Evolutionary conservation across 192 early-diverging fungal genomes (phyloP).

Genomic region (Backusella circina): DNA sequence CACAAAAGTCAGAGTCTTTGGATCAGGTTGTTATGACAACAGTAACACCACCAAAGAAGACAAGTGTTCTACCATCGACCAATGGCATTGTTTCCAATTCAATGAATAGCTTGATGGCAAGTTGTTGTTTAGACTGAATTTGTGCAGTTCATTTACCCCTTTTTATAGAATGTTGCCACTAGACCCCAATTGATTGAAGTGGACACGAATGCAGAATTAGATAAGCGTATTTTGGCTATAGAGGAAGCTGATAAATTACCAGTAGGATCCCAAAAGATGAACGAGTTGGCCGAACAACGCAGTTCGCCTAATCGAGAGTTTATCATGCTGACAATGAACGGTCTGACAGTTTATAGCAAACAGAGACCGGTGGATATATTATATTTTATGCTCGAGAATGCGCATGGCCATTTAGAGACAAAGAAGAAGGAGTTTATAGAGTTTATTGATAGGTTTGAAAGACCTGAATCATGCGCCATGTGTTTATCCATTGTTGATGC

Average conservation of each 20-base stretch:
- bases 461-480: slow-evolving; percentile 81
- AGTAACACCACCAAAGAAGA: slow-evolving; percentile 37
- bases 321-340: slow-evolving; percentile 71
- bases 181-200: neutral
- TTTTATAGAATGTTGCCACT: neutral
- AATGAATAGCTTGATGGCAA: neutral
- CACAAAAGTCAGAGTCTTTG: slow-evolving; percentile 60
- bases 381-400: slow-evolving; percentile 52
- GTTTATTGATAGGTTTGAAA: slow-evolving; percentile 55
- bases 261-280: slow-evolving; percentile 26
- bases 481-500: slow-evolving; percentile 63
- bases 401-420: slow-evolving; percentile 10
- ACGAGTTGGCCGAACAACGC: slow-evolving; percentile 66
- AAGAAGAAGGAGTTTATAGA: slow-evolving; percentile 1
- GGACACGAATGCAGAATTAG: neutral
- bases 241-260: slow-evolving; percentile 38
- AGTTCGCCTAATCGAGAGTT: slow-evolving; percentile 58
- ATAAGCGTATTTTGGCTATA: slow-evolving; percentile 36
- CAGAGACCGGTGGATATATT: slow-evolving; percentile 79
- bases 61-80: neutral
- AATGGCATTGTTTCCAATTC: neutral
- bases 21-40: slow-evolving; percentile 66
- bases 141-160: no score
- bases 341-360: slow-evolving; percentile 60
- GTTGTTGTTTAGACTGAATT: neutral